Conservation (phyloP, 768 basidiomycete species). For the Erythrobasidium yunnanense region DNA sequence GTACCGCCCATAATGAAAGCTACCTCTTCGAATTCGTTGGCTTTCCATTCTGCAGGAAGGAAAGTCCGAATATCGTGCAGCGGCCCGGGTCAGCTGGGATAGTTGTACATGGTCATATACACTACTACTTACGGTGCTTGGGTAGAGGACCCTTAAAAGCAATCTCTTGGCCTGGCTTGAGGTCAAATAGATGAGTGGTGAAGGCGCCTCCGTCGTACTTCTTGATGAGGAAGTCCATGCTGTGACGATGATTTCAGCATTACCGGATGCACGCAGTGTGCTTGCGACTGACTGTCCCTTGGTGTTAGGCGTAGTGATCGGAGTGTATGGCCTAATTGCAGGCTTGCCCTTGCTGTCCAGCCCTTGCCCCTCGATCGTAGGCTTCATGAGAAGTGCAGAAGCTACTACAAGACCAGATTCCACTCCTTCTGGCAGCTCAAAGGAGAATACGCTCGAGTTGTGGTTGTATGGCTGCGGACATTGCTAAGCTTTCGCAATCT, state of each 20-base stretch:
- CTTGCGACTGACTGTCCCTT: slow-evolving; percentile 30
- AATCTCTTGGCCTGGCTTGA: slow-evolving; percentile 71
- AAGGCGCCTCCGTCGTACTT: slow-evolving; percentile 46
- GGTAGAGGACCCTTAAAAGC: slow-evolving; percentile 75
- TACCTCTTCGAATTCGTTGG: slow-evolving; percentile 53
- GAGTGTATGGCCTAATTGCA: slow-evolving; percentile 83
- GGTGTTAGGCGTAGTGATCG: slow-evolving; percentile 56
- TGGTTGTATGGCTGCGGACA: slow-evolving; percentile 68
- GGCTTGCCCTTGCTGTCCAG: slow-evolving; percentile 62
- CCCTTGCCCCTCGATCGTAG: slow-evolving; percentile 59
- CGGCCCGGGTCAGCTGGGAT: slow-evolving; percentile 41
- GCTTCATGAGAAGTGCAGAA: slow-evolving; percentile 65
- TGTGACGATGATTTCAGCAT: neutral
- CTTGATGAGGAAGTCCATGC: slow-evolving; percentile 62
- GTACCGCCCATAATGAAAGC: slow-evolving; percentile 85
- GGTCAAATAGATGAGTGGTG: slow-evolving; percentile 53
- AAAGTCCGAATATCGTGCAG: neutral
- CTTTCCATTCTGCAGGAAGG: slow-evolving; percentile 2
- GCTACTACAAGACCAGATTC: slow-evolving; percentile 68
- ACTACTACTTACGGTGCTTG: slow-evolving; percentile 76
- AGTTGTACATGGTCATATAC: no score
- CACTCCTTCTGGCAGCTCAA: slow-evolving; percentile 57
- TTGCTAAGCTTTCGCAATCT: neutral
- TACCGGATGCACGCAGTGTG: neutral
- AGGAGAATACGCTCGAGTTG: slow-evolving; percentile 64